Evolutionary conservation across 164 flowering plant genomes (phyloP), one percentile per base, ranked within the genome.

Genomic region (Brasenia schreberi): DNA sequence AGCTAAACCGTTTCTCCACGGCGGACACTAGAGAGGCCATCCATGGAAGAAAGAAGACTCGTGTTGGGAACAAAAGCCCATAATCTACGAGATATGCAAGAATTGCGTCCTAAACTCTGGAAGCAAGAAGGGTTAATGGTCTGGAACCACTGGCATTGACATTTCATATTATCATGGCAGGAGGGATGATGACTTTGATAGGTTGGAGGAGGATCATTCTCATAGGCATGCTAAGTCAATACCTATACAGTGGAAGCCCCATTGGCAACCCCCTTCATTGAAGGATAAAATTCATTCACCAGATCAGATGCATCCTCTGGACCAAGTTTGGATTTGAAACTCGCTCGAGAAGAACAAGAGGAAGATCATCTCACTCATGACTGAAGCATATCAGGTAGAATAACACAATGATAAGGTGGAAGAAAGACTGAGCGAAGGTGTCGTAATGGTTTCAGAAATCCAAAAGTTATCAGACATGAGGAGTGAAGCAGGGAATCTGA

Each of bases 121-220:
- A 88, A 87, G 80, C 86, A 82, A 79, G 85, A 76, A 84, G 79
- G 69, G 77, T 65, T 60, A 77, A 83, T 81, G 96, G 89, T n/a
- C 74, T 82, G 65, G 79, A 83, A 72, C 84, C 90, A 52, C 82
- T 81, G 23, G 75, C 12, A 12, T 80, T 73, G 79, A 78, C 68
- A 76, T 78, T 65, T 60, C 62, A 19, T 86, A 83, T 69, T 70
- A 43, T 42, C 78, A 59, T 45, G 71, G 70, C 63, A 62, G 65
- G 66, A 75, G 81, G 65, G 74, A 78, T 69, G 76, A 74, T 23
- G 63, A 66, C n/a, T 77, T 64, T 64, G 66, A 17, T 43, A 84
- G 73, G 69, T 87, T 81, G 60, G 78, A 69, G 44, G 17, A 76
- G 70, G 72, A 69, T 62, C 78, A 67, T 59, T 68, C 78, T 66